Percentiles rank a stretch among this genome's conserved stretches.
Conservation (phyloP, 352 stramenopile species). For the Phytophthora palmivora region DNA sequence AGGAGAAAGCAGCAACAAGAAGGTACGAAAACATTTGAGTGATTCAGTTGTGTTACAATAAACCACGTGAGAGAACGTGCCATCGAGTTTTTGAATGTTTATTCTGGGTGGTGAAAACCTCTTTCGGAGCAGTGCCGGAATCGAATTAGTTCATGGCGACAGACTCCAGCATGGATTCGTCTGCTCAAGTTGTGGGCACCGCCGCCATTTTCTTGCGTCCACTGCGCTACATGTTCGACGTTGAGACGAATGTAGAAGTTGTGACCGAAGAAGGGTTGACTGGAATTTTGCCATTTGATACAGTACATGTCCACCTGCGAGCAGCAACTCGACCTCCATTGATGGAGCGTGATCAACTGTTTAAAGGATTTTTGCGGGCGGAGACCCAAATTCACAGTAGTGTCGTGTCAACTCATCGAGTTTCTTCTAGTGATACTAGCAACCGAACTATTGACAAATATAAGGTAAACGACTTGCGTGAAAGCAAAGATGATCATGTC, state of each 20-base stretch:
- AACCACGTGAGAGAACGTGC: conserved; percentile 23
- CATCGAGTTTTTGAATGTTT: too few species aligned
- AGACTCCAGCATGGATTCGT: conserved; percentile 4
- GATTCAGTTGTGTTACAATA: conserved; percentile 40
- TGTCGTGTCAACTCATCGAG: background rate
- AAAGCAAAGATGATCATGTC: conserved; percentile 11
- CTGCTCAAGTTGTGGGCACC: conserved; percentile 37
- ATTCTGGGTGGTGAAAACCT: too few species aligned
- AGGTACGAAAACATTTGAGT: conserved; percentile 19
- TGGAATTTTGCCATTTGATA: conserved; percentile 19
- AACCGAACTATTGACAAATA: conserved; percentile 3
- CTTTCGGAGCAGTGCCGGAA: too few species aligned
- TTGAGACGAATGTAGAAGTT: conserved; percentile 51
- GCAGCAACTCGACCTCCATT: conserved; percentile 33
- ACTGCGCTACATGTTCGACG: conserved; percentile 68
- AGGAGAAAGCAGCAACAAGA: conserved; percentile 28
- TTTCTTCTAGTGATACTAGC: background rate
- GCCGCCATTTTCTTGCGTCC: conserved; percentile 57
- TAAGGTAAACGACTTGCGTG: conserved; percentile 7
- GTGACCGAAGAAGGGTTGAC: conserved; percentile 15
- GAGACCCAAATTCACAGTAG: conserved; percentile 22
- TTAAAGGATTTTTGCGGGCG: conserved; percentile 48
- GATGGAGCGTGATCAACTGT: conserved; percentile 41
- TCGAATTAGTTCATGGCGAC: too few species aligned
- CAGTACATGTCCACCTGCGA: conserved; percentile 54